Evolutionary conservation across 768 basidiomycete species (phyloP), one percentile per base, ranked within the genome.

Genomic region (Daedaleopsis nitida): DNA sequence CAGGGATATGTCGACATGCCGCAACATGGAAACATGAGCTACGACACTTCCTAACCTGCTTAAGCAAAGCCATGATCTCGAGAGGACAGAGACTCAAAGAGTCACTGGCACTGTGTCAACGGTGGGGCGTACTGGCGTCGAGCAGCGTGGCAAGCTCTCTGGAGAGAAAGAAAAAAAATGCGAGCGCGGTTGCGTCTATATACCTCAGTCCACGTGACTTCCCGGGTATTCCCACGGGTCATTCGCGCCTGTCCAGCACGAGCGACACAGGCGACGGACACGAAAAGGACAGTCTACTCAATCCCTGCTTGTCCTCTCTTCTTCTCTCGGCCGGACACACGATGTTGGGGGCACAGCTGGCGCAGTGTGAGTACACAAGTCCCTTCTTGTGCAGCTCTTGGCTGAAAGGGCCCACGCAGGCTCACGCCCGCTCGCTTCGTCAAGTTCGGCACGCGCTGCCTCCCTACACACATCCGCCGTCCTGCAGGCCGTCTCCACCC

Each of bases 11-110:
- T 85, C 83, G 82, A 84, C 83, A 83, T 85, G 84, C 81, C 83
- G 81, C 75, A 75, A 78, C 80, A 82, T 84, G 66, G 67, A 71
- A 69, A 67, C 63, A 72, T 81, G 78, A 75, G 75, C 80, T 72
- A 78, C 83, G 80, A 84, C 84, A 85, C 83, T 85, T 85, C 83
- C 83, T 85, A 85, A 68, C 79, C 83, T 84, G 83, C 75, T 72
- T 69, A 53, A 52, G 61, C 62, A 45, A 57, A 61, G 63, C 65
- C 61, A 60, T 74, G 14, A 60, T 85, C 80, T 84, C 69, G 82
- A 82, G 82, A 83, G 80, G 73, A 73, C 78, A 83, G 81, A 49
- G 82, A 78, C 78, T 72, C 69, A 67, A 47, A 73, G 73, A 79
- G 78, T 83, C 80, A 81, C 84, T 85, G 83, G 83, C 83, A 85